Conservation (phyloP, 2,329 filamentous ascomycete genomes). For the Zymoseptoria passerinii region DNA sequence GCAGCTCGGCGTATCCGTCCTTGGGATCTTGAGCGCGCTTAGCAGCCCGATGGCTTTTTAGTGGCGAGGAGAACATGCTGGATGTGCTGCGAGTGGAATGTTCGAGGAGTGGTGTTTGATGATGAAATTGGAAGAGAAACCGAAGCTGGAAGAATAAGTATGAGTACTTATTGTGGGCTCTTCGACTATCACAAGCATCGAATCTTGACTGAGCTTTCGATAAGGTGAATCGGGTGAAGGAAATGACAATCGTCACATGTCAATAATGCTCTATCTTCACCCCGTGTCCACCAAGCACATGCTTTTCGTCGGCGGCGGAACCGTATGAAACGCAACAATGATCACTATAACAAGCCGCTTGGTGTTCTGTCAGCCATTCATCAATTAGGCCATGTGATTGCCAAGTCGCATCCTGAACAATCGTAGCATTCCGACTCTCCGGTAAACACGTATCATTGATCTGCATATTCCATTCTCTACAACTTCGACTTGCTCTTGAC, state of each 20-base stretch:
- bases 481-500: constrained; percentile 27
- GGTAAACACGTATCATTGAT: background rate
- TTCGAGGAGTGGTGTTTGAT: background rate
- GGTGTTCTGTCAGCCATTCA: background rate
- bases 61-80: background rate
- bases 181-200: background rate
- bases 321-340: no score
- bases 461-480: constrained; percentile 1
- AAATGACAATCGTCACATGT: background rate
- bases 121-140: background rate
- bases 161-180: background rate
- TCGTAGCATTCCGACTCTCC: background rate
- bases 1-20: background rate
- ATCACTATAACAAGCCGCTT: no score
- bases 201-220: background rate
- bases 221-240: background rate
- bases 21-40: background rate
- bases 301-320: background rate
- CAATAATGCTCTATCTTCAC: background rate
- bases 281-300: background rate
- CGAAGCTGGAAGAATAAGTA: background rate
- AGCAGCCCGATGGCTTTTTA: background rate
- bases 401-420: background rate
- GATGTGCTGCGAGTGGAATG: background rate
- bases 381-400: background rate